Base-by-base conservation (phyloP, 345 rosid species). In the Aurinia saxatilis region DNA sequence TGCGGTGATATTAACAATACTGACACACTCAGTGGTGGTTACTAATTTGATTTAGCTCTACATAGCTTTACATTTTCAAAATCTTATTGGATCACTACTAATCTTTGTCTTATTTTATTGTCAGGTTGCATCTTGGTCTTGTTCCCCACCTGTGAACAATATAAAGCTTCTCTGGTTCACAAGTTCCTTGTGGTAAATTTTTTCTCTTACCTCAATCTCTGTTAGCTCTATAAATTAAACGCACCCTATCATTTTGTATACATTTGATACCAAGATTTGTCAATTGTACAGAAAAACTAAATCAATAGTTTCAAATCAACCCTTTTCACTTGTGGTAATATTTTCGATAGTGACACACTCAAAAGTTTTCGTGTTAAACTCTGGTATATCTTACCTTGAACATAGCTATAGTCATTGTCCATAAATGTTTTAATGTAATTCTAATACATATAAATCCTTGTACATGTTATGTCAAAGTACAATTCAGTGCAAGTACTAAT, bases 301-400 rank as follows among this genome's bases (percentile, higher is more conserved):
- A n/a, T 63, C 31, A 12, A n/a, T 17, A 29, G 54, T 29, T 7
- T 47, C 56, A 37, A 37, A 10, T 27, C 25, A 45, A 40, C 19
- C 18, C 16, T 30, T 34, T 36, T 48, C 17, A 7, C 58, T 5
- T 57, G 13, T 7, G 8, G 23, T 47, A 10, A 31, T 67, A 14
- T 29, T 29, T 47, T 57, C 15, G 50, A 66, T 29, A 33, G 64
- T 66, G 64, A 66, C 50, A 38, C 41, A 48, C 65, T 57, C 34
- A 19, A 7, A 36, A 18, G 9, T 8, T 14, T 10, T 34, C 44
- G 38, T 54, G 38, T 54, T 42, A 40, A 58, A 67, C 65, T 58
- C 45, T 33, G 5, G 52, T 60, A 2, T 53, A 27, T 52, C 34
- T 5, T 52, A 52, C n/a, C 51, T 27, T 33, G 25, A 52, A 52